A percentile compares a stretch with the other conserved stretches of the same genome.
These are phyloP conservation scores for Pythium brachiatum DNA, from an alignment of 352 stramenopile genomes.

Conservation along the genomic window DNA sequence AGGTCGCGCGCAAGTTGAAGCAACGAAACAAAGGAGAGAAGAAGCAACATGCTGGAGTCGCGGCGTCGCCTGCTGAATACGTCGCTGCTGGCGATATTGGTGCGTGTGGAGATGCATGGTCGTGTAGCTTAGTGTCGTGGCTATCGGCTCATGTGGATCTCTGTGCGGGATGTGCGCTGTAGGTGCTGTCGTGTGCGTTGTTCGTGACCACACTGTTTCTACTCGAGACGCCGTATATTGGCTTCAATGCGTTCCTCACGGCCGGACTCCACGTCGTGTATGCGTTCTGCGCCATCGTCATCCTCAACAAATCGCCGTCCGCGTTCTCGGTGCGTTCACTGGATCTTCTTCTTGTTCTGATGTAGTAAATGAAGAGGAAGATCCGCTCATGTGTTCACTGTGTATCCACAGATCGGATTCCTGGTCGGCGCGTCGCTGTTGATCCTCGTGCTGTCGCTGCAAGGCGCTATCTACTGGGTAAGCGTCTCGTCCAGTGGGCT, in stretches of 20 bases:
- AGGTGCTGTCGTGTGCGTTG: constrained; percentile 60
- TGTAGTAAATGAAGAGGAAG: background rate
- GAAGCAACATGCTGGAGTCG: constrained; percentile 46
- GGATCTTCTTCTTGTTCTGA: background rate
- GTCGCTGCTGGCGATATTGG: constrained; percentile 62
- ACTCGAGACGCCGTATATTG: constrained; percentile 62
- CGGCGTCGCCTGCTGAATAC: constrained; percentile 71
- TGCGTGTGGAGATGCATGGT: constrained; percentile 26
- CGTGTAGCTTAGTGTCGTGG: background rate
- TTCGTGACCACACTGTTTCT: constrained; percentile 72
- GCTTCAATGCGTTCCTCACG: constrained; percentile 67
- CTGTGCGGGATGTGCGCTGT: background rate
- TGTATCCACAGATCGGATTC: constrained; percentile 54
- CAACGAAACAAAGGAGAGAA: background rate
- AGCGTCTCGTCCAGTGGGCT: background rate
- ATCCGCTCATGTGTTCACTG: constrained; percentile 8
- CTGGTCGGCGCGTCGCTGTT: constrained; percentile 65
- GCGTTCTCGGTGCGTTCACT: constrained; percentile 64
- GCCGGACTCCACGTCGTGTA: constrained; percentile 59
- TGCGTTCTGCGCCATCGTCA: constrained; percentile 70
- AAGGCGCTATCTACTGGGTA: constrained; percentile 74
- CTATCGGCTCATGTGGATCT: constrained; percentile 1
- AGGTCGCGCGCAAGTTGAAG: constrained; percentile 32
- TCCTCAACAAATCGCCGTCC: constrained; percentile 79
- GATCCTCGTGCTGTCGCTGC: constrained; percentile 64